phyloP scores from a whole-genome alignment of 2,329 filamentous ascomycete species.

The Dryadomyces sulphureus region DNA sequence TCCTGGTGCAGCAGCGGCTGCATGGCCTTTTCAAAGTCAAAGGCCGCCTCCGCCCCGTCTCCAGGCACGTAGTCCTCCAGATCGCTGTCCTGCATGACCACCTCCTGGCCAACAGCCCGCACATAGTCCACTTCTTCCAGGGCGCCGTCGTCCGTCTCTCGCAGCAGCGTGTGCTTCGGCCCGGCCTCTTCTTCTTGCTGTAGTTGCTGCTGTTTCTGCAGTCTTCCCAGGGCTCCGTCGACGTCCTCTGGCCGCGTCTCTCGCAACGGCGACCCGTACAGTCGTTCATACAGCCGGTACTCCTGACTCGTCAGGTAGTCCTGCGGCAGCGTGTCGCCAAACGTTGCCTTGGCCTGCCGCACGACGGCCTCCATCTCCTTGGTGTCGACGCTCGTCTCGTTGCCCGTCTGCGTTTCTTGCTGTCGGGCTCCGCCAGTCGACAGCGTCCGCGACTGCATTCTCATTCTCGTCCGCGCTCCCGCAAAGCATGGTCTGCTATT shows the following conservation, averaged over 20 bases:
- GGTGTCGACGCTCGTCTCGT: not conserved
- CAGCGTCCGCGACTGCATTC: not conserved
- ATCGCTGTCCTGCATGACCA: no score
- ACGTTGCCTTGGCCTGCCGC: conserved; percentile 56
- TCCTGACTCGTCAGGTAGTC: conserved; percentile 57
- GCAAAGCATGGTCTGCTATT: not conserved
- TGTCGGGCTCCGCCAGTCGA: conserved; percentile 1
- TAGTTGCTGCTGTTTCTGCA: no score
- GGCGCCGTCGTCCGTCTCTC: conserved; percentile 38
- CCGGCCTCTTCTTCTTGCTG: no score
- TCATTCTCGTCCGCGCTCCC: not conserved
- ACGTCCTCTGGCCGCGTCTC: conserved; percentile 46
- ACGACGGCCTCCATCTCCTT: conserved; percentile 47
- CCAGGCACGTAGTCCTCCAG: no score
- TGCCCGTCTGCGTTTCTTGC: not conserved
- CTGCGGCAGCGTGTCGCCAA: conserved; percentile 62
- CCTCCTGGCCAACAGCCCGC: conserved; percentile 12
- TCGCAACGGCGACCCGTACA: conserved; percentile 65
- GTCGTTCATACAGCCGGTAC: conserved; percentile 57
- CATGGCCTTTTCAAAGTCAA: conserved; percentile 1
- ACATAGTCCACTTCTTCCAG: conserved; percentile 47
- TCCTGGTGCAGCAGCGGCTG: conserved; percentile 15
- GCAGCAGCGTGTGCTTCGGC: conserved; percentile 33
- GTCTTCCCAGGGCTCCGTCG: conserved; percentile 21
- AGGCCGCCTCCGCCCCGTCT: not conserved